These are phyloP conservation scores for Tetrapisispora fleetii DNA, from an alignment of 805 yeast species.

Conservation along the genomic window DNA sequence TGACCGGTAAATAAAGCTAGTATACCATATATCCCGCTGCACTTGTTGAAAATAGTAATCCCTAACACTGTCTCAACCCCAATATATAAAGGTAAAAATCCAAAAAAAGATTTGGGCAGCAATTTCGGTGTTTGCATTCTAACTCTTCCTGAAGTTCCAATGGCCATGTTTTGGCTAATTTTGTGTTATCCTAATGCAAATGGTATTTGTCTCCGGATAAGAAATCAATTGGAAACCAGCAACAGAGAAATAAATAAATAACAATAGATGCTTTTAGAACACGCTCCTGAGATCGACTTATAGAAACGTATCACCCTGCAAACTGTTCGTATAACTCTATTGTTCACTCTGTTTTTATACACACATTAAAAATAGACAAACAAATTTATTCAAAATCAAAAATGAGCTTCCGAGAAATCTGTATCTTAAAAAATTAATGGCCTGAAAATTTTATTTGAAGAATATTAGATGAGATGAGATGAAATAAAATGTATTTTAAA, in stretches of 20 bases:
- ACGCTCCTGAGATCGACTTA: no score
- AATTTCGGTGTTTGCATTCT: background rate
- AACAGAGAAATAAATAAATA: no score
- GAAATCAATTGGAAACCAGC: no score
- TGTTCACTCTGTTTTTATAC: no score
- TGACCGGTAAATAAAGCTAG: conserved; percentile 84
- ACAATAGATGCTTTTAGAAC: no score
- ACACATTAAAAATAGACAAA: background rate
- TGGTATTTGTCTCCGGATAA: background rate
- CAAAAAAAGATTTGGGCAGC: conserved; percentile 40
- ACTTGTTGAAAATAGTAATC: conserved; percentile 72
- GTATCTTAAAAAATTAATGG: background rate
- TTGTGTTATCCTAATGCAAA: background rate
- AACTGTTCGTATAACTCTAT: no score
- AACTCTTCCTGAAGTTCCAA: conserved; percentile 1
- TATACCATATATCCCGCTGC: conserved; percentile 81
- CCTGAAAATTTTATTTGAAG: background rate
- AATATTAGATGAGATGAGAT: conserved; percentile 6
- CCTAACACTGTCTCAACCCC: conserved; percentile 81
- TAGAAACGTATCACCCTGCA: no score
- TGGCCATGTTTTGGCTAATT: background rate
- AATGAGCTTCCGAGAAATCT: background rate
- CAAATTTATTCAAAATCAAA: background rate
- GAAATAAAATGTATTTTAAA: background rate
- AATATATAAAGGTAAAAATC: conserved; percentile 63